A percentile compares a stretch with the other conserved stretches of the same genome.
Conservation (phyloP, 2,329 filamentous ascomycete species). For the Sporothrix schenckii region DNA sequence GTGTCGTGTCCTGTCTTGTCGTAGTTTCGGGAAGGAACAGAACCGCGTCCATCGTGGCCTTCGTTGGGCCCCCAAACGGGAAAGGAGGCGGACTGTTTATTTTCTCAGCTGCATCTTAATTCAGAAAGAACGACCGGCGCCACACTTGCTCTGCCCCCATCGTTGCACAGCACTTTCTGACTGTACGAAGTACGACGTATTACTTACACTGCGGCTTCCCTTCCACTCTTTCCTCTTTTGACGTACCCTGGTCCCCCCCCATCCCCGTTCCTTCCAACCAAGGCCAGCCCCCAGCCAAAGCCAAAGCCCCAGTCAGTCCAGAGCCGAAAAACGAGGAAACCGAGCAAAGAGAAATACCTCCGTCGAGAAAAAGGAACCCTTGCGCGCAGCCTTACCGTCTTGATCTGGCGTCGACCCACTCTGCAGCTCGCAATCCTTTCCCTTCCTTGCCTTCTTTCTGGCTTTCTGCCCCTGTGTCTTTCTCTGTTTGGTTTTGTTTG, state of each 20-base stretch:
- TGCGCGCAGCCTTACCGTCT: constrained; percentile 25
- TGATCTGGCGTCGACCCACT: constrained; percentile 18
- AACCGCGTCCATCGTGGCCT: not conserved
- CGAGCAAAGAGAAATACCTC: not conserved
- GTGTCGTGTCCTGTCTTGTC: not conserved
- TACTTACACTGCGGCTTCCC: not conserved
- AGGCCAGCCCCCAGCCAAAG: constrained; percentile 16
- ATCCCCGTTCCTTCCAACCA: not conserved
- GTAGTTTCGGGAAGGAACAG: not conserved
- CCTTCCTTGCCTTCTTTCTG: constrained; percentile 10
- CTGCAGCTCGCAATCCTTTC: constrained; percentile 10
- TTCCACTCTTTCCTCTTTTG: constrained; percentile 1
- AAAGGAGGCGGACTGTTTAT: not conserved
- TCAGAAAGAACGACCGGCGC: not conserved
- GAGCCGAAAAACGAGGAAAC: too few species aligned
- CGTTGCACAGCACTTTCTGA: not conserved
- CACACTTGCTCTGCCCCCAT: not conserved
- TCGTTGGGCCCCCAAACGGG: constrained; percentile 4
- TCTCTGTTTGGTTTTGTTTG: not conserved
- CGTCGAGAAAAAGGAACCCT: not conserved
- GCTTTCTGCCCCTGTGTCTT: not conserved
- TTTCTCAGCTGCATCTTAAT: constrained; percentile 23
- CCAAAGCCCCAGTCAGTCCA: not conserved
- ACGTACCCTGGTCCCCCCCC: not conserved
- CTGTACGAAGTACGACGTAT: not conserved